Evolutionary conservation across 2,329 filamentous ascomycete genomes (phyloP).

Genomic region (Nigrograna mackinnonii): DNA sequence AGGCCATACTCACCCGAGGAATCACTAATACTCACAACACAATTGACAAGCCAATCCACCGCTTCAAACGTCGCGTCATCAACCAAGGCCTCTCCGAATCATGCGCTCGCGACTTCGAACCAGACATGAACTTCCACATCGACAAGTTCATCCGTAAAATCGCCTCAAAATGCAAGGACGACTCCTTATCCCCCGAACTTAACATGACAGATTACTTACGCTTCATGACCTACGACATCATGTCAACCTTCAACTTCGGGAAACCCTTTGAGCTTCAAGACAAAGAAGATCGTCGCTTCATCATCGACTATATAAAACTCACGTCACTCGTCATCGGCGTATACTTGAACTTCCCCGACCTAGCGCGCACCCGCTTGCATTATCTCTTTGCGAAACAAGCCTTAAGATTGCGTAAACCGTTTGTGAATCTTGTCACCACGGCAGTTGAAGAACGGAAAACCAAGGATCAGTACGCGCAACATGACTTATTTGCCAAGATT

Average conservation of each 20-base stretch:
- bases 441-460: constrained; percentile 5
- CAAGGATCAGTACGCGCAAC: constrained; percentile 16
- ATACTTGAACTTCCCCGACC: constrained; percentile 13
- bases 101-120: constrained; percentile 43
- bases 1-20: too few relatives aligned
- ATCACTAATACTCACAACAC: constrained; percentile 17
- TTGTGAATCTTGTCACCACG: constrained; percentile 5
- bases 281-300: constrained; percentile 21
- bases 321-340: constrained; percentile 21
- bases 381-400: constrained; percentile 7
- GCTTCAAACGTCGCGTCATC: constrained; percentile 42
- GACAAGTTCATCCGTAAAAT: constrained; percentile 4
- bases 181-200: not conserved
- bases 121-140: constrained; percentile 9
- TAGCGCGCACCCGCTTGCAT: constrained; percentile 9
- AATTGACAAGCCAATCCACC: constrained; percentile 42
- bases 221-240: constrained; percentile 46
- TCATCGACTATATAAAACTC: constrained; percentile 24
- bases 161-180: not conserved
- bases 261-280: constrained; percentile 31
- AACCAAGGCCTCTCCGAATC: constrained; percentile 42
- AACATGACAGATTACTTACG: constrained; percentile 4
- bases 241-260: constrained; percentile 41
- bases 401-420: constrained; percentile 7
- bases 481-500: constrained; percentile 45